Conservation (phyloP, 2,329 filamentous ascomycete species). For the Oidium heveae region DNA sequence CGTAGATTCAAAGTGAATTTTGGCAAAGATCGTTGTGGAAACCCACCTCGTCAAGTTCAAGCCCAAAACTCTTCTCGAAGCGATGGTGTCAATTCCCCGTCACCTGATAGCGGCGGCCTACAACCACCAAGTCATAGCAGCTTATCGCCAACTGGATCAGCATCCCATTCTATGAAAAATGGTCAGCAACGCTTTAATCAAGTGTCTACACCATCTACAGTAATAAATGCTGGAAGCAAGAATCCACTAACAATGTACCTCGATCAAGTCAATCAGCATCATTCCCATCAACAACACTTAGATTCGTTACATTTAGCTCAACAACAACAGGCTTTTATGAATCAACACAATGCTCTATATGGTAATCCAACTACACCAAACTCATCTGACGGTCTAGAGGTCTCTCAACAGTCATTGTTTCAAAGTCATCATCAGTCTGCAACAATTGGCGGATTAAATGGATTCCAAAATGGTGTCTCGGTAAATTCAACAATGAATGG, state of each 20-base stretch:
- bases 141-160: slow-evolving; percentile 14
- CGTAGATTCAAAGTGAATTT: slow-evolving; percentile 99
- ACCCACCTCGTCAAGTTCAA: slow-evolving; percentile 69
- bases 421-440: slow-evolving; percentile 38
- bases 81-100: slow-evolving; percentile 32
- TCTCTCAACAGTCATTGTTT: slow-evolving; percentile 24
- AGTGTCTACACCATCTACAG: slow-evolving; percentile 38
- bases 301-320: slow-evolving; percentile 18
- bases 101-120: slow-evolving; percentile 16
- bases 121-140: slow-evolving; percentile 12
- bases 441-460: slow-evolving; percentile 31
- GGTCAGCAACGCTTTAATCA: slow-evolving; percentile 22
- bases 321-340: slow-evolving; percentile 38
- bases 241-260: slow-evolving; percentile 89
- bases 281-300: slow-evolving; percentile 39
- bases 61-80: slow-evolving; percentile 39
- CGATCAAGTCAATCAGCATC: slow-evolving; percentile 52
- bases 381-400: slow-evolving; percentile 29
- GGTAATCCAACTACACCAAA: slow-evolving; percentile 33
- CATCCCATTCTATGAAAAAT: slow-evolving; percentile 23
- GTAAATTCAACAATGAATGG: slow-evolving; percentile 49
- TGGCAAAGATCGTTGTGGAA: slow-evolving; percentile 93
- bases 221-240: slow-evolving; percentile 55
- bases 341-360: slow-evolving; percentile 62
- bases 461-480: slow-evolving; percentile 26